Percentiles rank a stretch among this genome's conserved stretches.
These are phyloP conservation scores for Fusarium neocosmosporiellum DNA, from an alignment of 2,329 filamentous ascomycete genomes.

Conservation along the genomic window DNA sequence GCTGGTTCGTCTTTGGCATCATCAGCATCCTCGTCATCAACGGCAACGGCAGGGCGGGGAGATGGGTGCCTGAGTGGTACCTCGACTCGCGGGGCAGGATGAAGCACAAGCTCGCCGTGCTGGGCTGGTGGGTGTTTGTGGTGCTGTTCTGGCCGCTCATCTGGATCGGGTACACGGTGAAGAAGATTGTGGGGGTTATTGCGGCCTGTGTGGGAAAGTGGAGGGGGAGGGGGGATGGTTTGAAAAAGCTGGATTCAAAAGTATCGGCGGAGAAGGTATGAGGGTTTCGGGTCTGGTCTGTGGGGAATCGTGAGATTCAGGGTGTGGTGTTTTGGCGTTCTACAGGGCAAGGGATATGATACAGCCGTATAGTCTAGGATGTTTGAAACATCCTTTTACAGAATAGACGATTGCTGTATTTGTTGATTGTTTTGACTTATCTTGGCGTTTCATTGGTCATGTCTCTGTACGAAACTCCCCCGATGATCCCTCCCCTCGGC, in stretches of 20 bases:
- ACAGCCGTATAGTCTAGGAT: background rate
- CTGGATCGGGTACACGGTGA: slow-evolving; percentile 75
- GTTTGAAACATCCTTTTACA: background rate
- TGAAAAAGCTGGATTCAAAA: slow-evolving; percentile 1
- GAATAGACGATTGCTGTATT: background rate
- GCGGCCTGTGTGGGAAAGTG: slow-evolving; percentile 55
- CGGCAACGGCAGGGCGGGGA: slow-evolving; percentile 41
- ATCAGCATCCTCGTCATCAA: slow-evolving; percentile 49
- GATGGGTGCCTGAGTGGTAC: slow-evolving; percentile 51
- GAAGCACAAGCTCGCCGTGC: slow-evolving; percentile 37
- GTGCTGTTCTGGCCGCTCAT: slow-evolving; percentile 66
- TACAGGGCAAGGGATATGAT: background rate
- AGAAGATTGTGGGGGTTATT: slow-evolving; percentile 61
- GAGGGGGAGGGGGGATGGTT: slow-evolving; percentile 46
- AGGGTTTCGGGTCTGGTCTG: background rate
- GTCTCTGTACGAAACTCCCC: background rate
- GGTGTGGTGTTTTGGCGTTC: slow-evolving; percentile 6
- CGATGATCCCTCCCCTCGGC: background rate
- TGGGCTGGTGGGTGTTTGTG: slow-evolving; percentile 45
- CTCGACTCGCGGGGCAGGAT: slow-evolving; percentile 39
- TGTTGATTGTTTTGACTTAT: background rate
- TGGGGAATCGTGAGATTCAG: background rate
- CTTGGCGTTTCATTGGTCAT: background rate
- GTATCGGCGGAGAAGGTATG: background rate
- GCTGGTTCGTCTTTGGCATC: slow-evolving; percentile 47